phyloP scores from a whole-genome alignment of 345 rosid genomes.

The Citrus unshiu region DNA sequence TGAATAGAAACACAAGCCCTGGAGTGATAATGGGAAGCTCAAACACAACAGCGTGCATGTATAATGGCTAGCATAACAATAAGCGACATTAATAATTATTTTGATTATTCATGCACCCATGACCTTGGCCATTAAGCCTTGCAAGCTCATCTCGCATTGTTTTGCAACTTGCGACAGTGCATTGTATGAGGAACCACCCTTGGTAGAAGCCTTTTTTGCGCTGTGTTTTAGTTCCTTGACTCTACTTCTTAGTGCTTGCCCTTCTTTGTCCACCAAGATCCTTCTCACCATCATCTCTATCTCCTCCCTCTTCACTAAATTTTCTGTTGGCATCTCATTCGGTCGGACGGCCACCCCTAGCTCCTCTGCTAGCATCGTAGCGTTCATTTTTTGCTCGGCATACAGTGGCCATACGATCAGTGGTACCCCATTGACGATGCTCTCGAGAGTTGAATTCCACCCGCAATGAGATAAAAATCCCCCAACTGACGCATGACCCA shows the following conservation, averaged over 20 bases:
- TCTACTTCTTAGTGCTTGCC: neutral
- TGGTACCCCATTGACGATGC: conserved; percentile 54
- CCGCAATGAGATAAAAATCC: conserved; percentile 77
- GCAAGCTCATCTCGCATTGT: conserved; percentile 5
- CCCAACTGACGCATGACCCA: conserved; percentile 54
- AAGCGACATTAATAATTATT: neutral
- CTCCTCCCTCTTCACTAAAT: conserved; percentile 14
- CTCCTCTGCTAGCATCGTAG: neutral
- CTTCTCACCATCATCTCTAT: conserved; percentile 2
- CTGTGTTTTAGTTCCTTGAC: neutral
- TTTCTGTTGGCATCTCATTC: neutral
- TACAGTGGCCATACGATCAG: conserved; percentile 36
- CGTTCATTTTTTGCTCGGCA: neutral
- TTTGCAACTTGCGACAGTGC: neutral
- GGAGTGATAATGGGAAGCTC: neutral
- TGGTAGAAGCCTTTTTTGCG: neutral
- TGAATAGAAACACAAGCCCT: too few species aligned
- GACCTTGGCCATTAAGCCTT: neutral
- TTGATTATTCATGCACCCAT: neutral
- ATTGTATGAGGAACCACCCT: neutral
- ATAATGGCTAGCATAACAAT: neutral
- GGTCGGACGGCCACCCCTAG: conserved; percentile 8
- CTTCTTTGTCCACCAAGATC: neutral
- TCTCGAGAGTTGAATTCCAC: conserved; percentile 64
- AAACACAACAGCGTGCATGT: neutral